Percentiles rank a stretch among this genome's conserved stretches.
Conservation (phyloP, 495 filamentous ascomycete genomes). For the Xylaria nigripes region DNA sequence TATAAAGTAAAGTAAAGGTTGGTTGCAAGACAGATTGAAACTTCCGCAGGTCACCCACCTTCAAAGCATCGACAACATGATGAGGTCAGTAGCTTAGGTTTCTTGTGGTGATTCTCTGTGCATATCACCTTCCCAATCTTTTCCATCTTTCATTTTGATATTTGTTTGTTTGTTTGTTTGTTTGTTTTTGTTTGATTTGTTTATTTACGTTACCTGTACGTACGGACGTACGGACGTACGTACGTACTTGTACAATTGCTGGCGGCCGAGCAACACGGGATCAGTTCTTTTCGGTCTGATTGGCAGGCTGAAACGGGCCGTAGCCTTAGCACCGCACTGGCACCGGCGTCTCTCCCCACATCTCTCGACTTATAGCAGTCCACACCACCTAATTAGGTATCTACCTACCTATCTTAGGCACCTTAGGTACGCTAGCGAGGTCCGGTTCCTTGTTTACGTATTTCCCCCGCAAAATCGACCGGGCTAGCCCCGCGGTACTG, state of each 20-base stretch:
- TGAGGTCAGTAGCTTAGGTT: neutral
- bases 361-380: no score
- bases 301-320: neutral
- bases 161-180: no score
- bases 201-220: no score
- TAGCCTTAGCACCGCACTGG: neutral
- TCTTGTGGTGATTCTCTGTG: no score
- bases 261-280: no score
- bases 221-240: no score
- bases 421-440: no score
- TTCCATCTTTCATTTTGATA: no score
- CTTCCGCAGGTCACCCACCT: neutral
- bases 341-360: neutral
- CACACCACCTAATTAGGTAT: neutral
- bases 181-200: no score
- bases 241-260: no score
- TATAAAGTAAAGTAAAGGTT: neutral
- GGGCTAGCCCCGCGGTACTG: neutral
- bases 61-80: neutral
- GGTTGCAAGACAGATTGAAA: neutral
- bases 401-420: no score
- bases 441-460: neutral
- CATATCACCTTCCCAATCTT: no score
- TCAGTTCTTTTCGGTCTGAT: neutral
- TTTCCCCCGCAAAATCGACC: slow-evolving; percentile 5